Evolutionary conservation across 768 basidiomycete genomes (phyloP), one percentile per base, ranked within the genome.

Genomic region (Hypsizygus marmoreus): DNA sequence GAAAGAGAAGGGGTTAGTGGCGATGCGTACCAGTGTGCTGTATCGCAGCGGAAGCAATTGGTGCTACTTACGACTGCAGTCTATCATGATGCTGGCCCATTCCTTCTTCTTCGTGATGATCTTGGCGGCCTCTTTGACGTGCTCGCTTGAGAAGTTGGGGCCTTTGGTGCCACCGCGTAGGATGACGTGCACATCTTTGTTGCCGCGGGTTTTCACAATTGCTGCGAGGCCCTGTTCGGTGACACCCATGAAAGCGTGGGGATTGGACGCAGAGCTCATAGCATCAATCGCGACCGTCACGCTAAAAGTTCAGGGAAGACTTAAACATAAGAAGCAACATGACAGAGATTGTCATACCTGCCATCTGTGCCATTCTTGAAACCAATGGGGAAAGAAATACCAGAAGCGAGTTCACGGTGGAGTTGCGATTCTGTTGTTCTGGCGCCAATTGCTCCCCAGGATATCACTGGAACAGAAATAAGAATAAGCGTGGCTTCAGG

Each of bases 291-390:
- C 95, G 26, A 98, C 91, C 0, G 80, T 71, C 38, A 97, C 85
- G 47, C 82, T 84, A 50, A 65, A 62, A 17, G 30, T n/a, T n/a
- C n/a, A n/a, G n/a, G n/a, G n/a, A n/a, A n/a, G n/a, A n/a, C n/a
- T n/a, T n/a, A n/a, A n/a, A n/a, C n/a, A n/a, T n/a, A n/a, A n/a
- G 50, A 24, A 49, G 45, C 1, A 49, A 19, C 40, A 8, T 22
- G 22, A 46, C 45, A 6, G 7, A 37, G 9, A 12, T 32, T 40
- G 39, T 43, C 66, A 43, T 53, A 80, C 81, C 83, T 84, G 43
- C 97, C 97, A 65, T 98, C 95, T 3, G 97, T 99, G 43, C 97
- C 95, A 64, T 99, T 99, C 70, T 99, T 99, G 84, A 99, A 99
- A 7, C 93, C 91, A 53, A 97, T 92, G 16, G 97, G 95, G 85